Conservation (phyloP, 2,329 filamentous ascomycete genomes). For the Arthrocladium fulminans region DNA sequence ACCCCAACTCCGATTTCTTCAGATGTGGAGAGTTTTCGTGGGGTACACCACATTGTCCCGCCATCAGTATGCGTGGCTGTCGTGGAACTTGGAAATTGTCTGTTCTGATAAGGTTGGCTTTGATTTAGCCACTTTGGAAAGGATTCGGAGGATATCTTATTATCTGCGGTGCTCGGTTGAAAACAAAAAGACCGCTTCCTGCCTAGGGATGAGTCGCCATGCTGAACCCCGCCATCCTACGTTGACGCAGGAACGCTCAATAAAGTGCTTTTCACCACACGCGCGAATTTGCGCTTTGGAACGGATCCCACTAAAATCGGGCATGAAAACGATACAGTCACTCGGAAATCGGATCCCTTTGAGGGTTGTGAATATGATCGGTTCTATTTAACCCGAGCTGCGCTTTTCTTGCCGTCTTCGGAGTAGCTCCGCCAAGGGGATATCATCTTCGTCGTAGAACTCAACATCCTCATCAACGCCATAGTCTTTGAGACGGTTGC, state of each 20-base stretch:
- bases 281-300: background rate
- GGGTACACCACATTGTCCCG: background rate
- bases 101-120: background rate
- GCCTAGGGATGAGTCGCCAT: no score
- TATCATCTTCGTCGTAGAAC: conserved; percentile 54
- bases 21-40: conserved; percentile 7
- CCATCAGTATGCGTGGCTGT: background rate
- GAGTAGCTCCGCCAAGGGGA: conserved; percentile 50
- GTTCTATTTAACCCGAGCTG: background rate
- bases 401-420: conserved; percentile 26
- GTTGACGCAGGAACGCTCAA: no score
- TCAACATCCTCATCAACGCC: conserved; percentile 57
- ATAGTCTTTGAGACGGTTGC: conserved; percentile 54
- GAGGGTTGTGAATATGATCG: background rate
- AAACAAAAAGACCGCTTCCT: no score
- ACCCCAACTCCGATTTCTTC: conserved; percentile 1
- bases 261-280: no score
- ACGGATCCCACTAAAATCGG: background rate
- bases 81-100: background rate
- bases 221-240: no score
- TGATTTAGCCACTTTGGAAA: no score
- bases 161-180: no score
- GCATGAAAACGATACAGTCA: background rate
- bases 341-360: background rate
- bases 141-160: no score